Base-by-base conservation (phyloP, 257 asterid genomes). In the Schizonepeta tenuifolia region DNA sequence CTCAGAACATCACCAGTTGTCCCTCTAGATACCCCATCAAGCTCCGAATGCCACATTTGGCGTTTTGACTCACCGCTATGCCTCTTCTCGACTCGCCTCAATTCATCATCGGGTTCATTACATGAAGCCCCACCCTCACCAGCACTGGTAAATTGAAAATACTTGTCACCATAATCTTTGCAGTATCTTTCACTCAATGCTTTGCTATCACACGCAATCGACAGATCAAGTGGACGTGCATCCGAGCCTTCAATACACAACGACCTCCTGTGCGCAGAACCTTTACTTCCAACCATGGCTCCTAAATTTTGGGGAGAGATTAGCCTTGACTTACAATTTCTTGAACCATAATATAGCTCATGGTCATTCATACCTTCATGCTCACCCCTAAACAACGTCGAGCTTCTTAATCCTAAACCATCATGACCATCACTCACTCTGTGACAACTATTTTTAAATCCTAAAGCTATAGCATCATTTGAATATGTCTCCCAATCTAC, bases 401-500 rank as follows among this genome's bases (percentile, higher is more conserved):
- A 67, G 36, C 67, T 74, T 62, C 63, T 67, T 74, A 65, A 71
- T 54, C 68, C 70, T 8, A 20, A 31, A 7, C 65, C 49, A 15
- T 67, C 67, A 8, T 14, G 43, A 12, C 74, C 70, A 26, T 17
- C 62, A 35, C 28, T 38, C 28, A 65, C 75, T 60, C 77, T 76
- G 4, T 67, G 63, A 53, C n/a, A 50, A 7, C 75, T 71, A 59
- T 77, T 67, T 13, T 77, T 85, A 22, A 90, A 78, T 47, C 91
- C 94, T 57, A 88, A 78, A 24, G 81, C 74, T 43, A 82, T 80
- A 24, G 79, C 92, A 67, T 81, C 81, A 41, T 76, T 72, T 31
- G 88, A 85, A 83, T 84, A 79, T 10, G 88, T 81, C 68, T 92
- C 98, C 97, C 97, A 90, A 38, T 88, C 83, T 70, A 81, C 65